A percentile compares a stretch with the other conserved stretches of the same genome.
These are phyloP conservation scores for Chaetomium globosum DNA, from an alignment of 2,329 filamentous ascomycete species.

Conservation along the genomic window DNA sequence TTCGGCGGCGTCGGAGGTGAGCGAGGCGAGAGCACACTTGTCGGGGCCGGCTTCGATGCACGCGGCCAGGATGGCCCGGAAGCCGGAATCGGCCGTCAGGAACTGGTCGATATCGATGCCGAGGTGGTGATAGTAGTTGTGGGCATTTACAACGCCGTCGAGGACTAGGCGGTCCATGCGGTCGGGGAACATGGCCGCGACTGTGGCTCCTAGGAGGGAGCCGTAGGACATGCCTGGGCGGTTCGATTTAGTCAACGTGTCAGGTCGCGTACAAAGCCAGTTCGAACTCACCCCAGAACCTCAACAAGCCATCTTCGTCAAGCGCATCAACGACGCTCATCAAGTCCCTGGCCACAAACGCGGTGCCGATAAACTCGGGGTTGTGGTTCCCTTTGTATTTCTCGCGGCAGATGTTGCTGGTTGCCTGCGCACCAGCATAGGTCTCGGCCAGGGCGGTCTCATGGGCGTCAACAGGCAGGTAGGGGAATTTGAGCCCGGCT, in stretches of 20 bases:
- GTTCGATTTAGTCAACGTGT: neutral
- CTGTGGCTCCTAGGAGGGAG: conserved; percentile 23
- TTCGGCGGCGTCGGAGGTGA: conserved; percentile 36
- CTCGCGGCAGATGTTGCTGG: conserved; percentile 7
- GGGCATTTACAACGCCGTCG: conserved; percentile 24
- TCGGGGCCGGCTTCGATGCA: conserved; percentile 36
- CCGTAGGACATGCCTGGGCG: conserved; percentile 25
- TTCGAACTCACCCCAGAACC: conserved; percentile 44
- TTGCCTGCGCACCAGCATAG: conserved; percentile 9
- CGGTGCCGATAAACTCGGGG: conserved; percentile 3
- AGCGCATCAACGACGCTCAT: conserved; percentile 50
- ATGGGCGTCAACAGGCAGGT: neutral
- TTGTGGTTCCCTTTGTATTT: conserved; percentile 5
- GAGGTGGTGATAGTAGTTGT: conserved; percentile 25
- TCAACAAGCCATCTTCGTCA: conserved; percentile 44
- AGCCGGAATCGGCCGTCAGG: conserved; percentile 35
- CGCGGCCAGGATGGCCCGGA: conserved; percentile 36
- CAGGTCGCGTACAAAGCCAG: neutral
- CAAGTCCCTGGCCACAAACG: conserved; percentile 49
- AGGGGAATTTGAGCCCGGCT: neutral
- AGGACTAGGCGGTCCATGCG: conserved; percentile 25
- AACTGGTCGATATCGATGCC: conserved; percentile 23
- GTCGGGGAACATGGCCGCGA: conserved; percentile 27
- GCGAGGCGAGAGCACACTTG: conserved; percentile 36
- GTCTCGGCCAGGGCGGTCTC: conserved; percentile 12